These are phyloP conservation scores for Candida bentonensis DNA, from an alignment of 805 yeast species.

Conservation along the genomic window DNA sequence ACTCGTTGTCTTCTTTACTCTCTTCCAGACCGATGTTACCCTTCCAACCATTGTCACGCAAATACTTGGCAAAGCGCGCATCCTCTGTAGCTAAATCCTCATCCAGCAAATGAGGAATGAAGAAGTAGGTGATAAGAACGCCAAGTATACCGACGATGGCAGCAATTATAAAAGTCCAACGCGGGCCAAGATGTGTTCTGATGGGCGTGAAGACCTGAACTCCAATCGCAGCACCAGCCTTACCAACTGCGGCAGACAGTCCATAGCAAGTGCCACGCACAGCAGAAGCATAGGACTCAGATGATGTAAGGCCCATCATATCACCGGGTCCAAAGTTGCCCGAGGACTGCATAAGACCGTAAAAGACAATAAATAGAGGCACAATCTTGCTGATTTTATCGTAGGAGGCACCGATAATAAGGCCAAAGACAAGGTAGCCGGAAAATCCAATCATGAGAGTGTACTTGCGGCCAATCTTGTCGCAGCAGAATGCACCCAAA, in stretches of 20 bases:
- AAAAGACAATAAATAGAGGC: conserved; percentile 54
- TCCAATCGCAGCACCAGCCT: conserved; percentile 77
- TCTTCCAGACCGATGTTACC: conserved; percentile 26
- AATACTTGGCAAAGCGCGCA: conserved; percentile 43
- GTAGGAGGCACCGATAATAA: conserved; percentile 31
- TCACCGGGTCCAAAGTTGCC: conserved; percentile 77
- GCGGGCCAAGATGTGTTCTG: conserved; percentile 44
- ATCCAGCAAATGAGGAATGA: conserved; percentile 54
- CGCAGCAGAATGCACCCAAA: conserved; percentile 53
- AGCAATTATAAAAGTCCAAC: conserved; percentile 70
- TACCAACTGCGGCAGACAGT: conserved; percentile 64
- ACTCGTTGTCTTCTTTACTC: background rate
- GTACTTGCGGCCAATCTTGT: conserved; percentile 54
- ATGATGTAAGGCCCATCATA: conserved; percentile 50
- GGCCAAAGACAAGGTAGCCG: conserved; percentile 50
- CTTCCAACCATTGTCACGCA: conserved; percentile 44
- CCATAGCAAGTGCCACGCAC: conserved; percentile 69
- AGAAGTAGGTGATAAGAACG: conserved; percentile 41
- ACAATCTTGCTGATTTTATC: conserved; percentile 41
- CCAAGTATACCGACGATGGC: conserved; percentile 61
- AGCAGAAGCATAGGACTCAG: conserved; percentile 64
- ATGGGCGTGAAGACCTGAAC: conserved; percentile 61
- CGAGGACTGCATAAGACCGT: conserved; percentile 54
- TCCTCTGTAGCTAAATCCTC: conserved; percentile 60
- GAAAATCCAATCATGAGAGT: conserved; percentile 57